Conservation (phyloP, 108 stramenopile species). For the Aurantiochytrium sp. region DNA sequence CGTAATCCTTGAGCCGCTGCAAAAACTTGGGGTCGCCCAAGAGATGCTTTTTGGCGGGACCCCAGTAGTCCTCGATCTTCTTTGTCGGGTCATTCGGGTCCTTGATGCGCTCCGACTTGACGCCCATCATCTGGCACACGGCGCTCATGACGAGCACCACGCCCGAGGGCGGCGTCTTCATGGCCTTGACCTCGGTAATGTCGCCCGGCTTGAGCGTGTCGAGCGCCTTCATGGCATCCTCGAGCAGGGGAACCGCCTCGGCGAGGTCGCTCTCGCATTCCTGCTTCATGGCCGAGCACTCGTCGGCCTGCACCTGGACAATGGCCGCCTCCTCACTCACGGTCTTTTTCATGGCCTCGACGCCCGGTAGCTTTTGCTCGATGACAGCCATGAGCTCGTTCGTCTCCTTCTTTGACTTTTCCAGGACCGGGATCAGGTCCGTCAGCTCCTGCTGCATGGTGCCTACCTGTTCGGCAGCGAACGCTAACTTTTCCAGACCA, state of each 20-base stretch:
- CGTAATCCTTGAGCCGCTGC: slow-evolving; percentile 58
- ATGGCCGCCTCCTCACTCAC: slow-evolving; percentile 50
- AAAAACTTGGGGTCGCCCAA: slow-evolving; percentile 57
- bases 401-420: slow-evolving; percentile 28
- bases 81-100: slow-evolving; percentile 61
- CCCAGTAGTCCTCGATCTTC: slow-evolving; percentile 63
- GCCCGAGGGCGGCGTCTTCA: slow-evolving; percentile 59
- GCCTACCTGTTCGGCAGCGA: slow-evolving; percentile 49
- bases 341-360: slow-evolving; percentile 32
- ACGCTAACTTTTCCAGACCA: slow-evolving; percentile 48
- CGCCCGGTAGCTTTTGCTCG: slow-evolving; percentile 48
- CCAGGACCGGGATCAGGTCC: slow-evolving; percentile 22
- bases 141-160: slow-evolving; percentile 55
- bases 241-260: slow-evolving; percentile 60
- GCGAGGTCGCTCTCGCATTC: slow-evolving; percentile 59
- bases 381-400: slow-evolving; percentile 44
- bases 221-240: slow-evolving; percentile 54
- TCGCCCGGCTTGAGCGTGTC: slow-evolving; percentile 50
- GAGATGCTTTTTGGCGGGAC: slow-evolving; percentile 54
- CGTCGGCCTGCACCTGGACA: slow-evolving; percentile 49
- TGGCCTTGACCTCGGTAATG: slow-evolving; percentile 63
- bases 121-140: slow-evolving; percentile 61
- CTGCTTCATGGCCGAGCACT: slow-evolving; percentile 31
- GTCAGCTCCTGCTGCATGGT: slow-evolving; percentile 16
- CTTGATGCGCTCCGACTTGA: slow-evolving; percentile 56